A percentile compares a stretch with the other conserved stretches of the same genome.
Evolutionary conservation across 2,329 filamentous ascomycete species (phyloP).

Genomic region (Pseudogymnoascus sp.): DNA sequence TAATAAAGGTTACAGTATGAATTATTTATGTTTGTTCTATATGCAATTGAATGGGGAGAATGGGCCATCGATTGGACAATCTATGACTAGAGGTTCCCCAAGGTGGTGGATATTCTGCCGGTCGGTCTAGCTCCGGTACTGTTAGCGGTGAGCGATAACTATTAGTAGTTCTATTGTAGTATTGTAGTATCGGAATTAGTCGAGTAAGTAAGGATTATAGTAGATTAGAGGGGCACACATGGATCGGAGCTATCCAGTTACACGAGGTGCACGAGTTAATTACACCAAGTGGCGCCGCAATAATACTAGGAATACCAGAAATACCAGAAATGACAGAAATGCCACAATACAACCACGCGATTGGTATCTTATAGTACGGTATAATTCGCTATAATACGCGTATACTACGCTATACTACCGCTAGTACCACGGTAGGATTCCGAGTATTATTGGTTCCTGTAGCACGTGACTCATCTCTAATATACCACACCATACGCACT

Average conservation of each 20-base stretch:
- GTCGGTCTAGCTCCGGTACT: neutral
- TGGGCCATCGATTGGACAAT: neutral
- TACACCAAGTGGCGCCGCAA: neutral
- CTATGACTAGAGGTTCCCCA: neutral
- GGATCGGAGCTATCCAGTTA: neutral
- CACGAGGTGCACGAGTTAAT: neutral
- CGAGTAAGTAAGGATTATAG: neutral
- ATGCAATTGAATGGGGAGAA: neutral
- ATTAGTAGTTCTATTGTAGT: neutral
- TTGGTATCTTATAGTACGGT: neutral
- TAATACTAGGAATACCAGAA: too few species aligned
- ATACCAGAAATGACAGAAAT: too few species aligned
- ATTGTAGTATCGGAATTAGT: neutral
- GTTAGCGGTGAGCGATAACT: slow-evolving; percentile 6
- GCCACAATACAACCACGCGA: neutral
- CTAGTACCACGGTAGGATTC: neutral
- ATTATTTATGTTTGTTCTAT: neutral
- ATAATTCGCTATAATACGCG: too few species aligned
- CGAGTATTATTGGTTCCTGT: neutral
- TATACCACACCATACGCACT: neutral
- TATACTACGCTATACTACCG: neutral
- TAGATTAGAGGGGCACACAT: neutral
- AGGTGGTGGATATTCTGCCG: slow-evolving; percentile 6
- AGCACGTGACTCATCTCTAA: neutral
- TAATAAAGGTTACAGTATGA: slow-evolving; percentile 2